These are phyloP conservation scores for Xylariaceae sp. DNA, from an alignment of 2,329 filamentous ascomycete species.

Conservation along the genomic window DNA sequence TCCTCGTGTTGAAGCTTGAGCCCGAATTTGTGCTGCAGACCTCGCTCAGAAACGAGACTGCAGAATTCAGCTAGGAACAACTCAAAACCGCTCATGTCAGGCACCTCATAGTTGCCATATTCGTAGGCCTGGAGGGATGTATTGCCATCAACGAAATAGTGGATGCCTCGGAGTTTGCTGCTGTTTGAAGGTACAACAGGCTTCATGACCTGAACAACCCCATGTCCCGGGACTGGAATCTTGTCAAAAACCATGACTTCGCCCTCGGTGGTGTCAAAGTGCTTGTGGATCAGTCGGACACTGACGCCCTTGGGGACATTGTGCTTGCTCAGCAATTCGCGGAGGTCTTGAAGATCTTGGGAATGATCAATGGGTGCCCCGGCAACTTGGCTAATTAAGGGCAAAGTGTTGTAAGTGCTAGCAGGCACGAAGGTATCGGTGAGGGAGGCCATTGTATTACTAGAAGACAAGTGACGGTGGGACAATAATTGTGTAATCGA, in stretches of 20 bases:
- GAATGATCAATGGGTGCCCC: not conserved
- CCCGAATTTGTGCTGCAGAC: conserved; percentile 6
- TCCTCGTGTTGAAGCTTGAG: conserved; percentile 2
- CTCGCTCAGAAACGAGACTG: not conserved
- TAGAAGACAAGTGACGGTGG: no score
- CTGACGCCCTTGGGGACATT: not conserved
- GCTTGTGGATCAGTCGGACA: not conserved
- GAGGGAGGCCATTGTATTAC: not conserved
- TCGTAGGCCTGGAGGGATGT: conserved; percentile 6
- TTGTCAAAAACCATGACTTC: conserved; percentile 15
- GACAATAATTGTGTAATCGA: no score
- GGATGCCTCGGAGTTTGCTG: conserved; percentile 10
- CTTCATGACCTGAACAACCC: conserved; percentile 8
- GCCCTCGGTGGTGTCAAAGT: not conserved
- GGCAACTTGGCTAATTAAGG: not conserved
- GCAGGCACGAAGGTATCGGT: not conserved
- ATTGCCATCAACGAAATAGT: conserved; percentile 10
- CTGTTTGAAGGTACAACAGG: conserved; percentile 3
- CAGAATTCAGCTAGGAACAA: conserved; percentile 7
- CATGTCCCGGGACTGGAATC: conserved; percentile 2
- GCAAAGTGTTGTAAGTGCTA: conserved; percentile 1
- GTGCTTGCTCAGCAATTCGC: not conserved
- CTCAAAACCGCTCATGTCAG: conserved; percentile 9
- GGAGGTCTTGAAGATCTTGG: not conserved
- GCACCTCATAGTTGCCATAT: conserved; percentile 7